Percentiles rank a stretch among this genome's conserved stretches.
Evolutionary conservation across 345 rosid species (phyloP).

Genomic region (Aethionema arabicum): DNA sequence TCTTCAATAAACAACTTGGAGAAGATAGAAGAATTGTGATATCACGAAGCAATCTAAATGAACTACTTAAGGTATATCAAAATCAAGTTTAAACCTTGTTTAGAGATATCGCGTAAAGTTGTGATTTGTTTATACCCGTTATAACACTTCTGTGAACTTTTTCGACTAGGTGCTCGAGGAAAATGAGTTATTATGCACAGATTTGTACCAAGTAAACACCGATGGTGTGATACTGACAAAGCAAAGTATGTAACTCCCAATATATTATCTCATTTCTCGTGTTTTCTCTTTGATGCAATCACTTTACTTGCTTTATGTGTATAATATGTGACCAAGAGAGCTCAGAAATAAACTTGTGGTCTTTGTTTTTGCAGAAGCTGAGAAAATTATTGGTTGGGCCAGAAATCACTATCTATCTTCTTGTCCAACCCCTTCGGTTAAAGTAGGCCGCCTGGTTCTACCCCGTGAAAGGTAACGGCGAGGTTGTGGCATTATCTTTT

Average conservation of each 20-base stretch:
- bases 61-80: constrained; percentile 69
- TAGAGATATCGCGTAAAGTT: neutral
- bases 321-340: constrained; percentile 21
- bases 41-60: constrained; percentile 79
- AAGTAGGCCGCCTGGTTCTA: constrained; percentile 64
- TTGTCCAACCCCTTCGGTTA: constrained; percentile 58
- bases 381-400: constrained; percentile 96
- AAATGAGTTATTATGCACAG: constrained; percentile 75
- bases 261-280: too few relatives aligned
- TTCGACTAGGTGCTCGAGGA: constrained; percentile 82
- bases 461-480: constrained; percentile 78
- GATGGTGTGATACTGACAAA: constrained; percentile 84
- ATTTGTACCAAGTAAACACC: constrained; percentile 65
- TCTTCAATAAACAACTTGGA: constrained; percentile 85
- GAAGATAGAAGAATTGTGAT: constrained; percentile 85
- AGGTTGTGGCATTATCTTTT: constrained; percentile 7
- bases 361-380: constrained; percentile 63
- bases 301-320: constrained; percentile 1
- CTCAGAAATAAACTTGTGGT: constrained; percentile 21
- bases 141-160: constrained; percentile 3
- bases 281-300: constrained; percentile 20
- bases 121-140: constrained; percentile 41
- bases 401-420: constrained; percentile 80
- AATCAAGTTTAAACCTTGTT: neutral
- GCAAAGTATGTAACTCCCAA: constrained; percentile 61